Percentiles rank a stretch among this genome's conserved stretches.
phyloP scores from a whole-genome alignment of 305 asterid genomes.

The Solanum hybrid region DNA sequence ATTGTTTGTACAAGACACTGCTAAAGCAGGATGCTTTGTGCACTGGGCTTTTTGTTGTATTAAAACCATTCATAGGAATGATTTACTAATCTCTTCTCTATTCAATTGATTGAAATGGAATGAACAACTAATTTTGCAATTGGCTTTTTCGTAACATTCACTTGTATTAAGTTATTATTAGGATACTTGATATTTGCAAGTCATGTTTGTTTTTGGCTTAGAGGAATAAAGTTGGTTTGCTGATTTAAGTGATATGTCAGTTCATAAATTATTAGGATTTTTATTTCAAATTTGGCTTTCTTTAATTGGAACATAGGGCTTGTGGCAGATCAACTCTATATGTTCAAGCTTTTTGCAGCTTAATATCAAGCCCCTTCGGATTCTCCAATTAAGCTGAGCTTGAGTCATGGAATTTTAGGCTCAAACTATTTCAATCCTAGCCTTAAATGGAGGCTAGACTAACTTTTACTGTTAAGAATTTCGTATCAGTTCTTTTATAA shows the following conservation, averaged over 20 bases:
- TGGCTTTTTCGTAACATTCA: neutral
- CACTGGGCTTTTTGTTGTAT: neutral
- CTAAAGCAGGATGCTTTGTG: neutral
- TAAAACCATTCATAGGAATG: neutral
- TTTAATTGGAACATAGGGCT: neutral
- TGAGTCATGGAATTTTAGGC: neutral
- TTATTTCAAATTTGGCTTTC: neutral
- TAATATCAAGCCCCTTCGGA: neutral
- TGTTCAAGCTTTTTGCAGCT: neutral
- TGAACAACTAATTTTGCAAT: neutral
- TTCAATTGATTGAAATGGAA: neutral
- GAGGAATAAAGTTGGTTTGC: neutral
- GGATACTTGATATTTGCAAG: neutral
- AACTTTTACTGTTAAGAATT: neutral
- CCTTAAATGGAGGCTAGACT: neutral
- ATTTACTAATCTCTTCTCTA: neutral
- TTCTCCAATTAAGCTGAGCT: neutral
- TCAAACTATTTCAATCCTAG: neutral
- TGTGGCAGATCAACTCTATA: neutral
- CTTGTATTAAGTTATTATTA: neutral
- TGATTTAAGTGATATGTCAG: neutral
- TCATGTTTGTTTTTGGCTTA: neutral
- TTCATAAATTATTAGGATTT: neutral
- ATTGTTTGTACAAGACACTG: neutral
- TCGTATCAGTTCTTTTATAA: neutral